Percentiles rank a stretch among this genome's conserved stretches.
phyloP scores from a whole-genome alignment of 805 yeast genomes.

The Saccharomycopsis oosterbeekiorum region DNA sequence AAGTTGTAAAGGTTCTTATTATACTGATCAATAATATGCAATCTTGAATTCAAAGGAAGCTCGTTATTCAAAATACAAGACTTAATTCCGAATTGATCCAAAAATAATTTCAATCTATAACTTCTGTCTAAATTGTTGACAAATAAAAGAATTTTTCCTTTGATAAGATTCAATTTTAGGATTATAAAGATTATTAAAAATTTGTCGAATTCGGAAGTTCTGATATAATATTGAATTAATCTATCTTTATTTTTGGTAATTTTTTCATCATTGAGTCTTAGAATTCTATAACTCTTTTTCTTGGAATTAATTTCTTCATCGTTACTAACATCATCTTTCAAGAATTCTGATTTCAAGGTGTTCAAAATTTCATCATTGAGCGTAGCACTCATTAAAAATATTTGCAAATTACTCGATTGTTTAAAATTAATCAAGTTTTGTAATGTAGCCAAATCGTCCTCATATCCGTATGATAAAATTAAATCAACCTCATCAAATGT shows the following conservation, averaged over 20 bases:
- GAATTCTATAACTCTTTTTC: conserved; percentile 45
- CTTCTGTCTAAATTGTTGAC: conserved; percentile 95
- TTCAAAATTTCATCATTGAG: conserved; percentile 70
- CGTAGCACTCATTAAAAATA: conserved; percentile 95
- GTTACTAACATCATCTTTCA: conserved; percentile 73
- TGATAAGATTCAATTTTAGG: conserved; percentile 75
- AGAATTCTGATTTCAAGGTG: conserved; percentile 62
- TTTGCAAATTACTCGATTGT: conserved; percentile 43
- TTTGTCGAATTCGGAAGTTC: conserved; percentile 82
- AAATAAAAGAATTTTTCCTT: conserved; percentile 84
- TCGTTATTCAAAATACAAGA: conserved; percentile 87
- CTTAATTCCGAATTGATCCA: conserved; percentile 90
- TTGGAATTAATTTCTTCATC: conserved; percentile 48
- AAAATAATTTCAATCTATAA: conserved; percentile 77
- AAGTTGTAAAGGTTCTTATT: conserved; percentile 81
- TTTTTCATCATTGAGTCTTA: conserved; percentile 68
- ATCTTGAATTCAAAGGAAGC: conserved; percentile 82
- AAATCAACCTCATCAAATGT: conserved; percentile 81
- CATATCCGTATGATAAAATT: conserved; percentile 80
- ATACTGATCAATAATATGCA: conserved; percentile 92
- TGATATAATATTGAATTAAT: conserved; percentile 77
- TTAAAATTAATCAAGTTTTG: conserved; percentile 53
- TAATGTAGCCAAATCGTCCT: conserved; percentile 64
- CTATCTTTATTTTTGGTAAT: conserved; percentile 42
- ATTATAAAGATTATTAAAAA: conserved; percentile 85